Conservation (phyloP, 2,329 filamentous ascomycete genomes). For the Fusarium pseudonygamai region DNA sequence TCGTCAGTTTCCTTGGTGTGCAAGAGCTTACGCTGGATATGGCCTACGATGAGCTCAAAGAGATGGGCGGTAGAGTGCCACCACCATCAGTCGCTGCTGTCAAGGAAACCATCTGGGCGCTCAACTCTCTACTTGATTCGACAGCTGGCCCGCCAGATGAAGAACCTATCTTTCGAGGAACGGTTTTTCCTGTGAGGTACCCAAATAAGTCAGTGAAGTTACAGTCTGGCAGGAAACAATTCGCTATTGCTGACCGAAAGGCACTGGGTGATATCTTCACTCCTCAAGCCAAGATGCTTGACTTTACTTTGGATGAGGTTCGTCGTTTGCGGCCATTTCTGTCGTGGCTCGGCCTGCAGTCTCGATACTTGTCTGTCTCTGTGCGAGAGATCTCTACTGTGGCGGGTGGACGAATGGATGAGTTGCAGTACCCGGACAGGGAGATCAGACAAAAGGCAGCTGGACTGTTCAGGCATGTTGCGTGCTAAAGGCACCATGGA, state of each 20-base stretch:
- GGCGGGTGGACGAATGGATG: slow-evolving; percentile 2
- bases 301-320: slow-evolving; percentile 49
- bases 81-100: slow-evolving; percentile 32
- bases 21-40: slow-evolving; percentile 44
- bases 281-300: slow-evolving; percentile 45
- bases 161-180: slow-evolving; percentile 5
- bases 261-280: slow-evolving; percentile 41
- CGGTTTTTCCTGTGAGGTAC: slow-evolving; percentile 40
- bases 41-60: slow-evolving; percentile 45
- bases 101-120: slow-evolving; percentile 45
- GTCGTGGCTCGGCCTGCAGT: slow-evolving; percentile 46
- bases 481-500: rapidly evolving
- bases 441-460: slow-evolving; percentile 46
- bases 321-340: slow-evolving; percentile 44
- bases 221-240: slow-evolving; percentile 31
- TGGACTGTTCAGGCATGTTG: slow-evolving; percentile 45
- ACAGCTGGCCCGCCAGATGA: background rate
- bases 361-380: slow-evolving; percentile 46
- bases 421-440: slow-evolving; percentile 33
- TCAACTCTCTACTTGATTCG: slow-evolving; percentile 46
- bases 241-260: slow-evolving; percentile 50
- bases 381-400: slow-evolving; percentile 49
- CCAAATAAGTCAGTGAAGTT: slow-evolving; percentile 26
- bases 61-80: slow-evolving; percentile 8
- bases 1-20: slow-evolving; percentile 44